These are phyloP conservation scores for Aspergillus sp. DNA, from an alignment of 2,329 filamentous ascomycete genomes.

Conservation along the genomic window DNA sequence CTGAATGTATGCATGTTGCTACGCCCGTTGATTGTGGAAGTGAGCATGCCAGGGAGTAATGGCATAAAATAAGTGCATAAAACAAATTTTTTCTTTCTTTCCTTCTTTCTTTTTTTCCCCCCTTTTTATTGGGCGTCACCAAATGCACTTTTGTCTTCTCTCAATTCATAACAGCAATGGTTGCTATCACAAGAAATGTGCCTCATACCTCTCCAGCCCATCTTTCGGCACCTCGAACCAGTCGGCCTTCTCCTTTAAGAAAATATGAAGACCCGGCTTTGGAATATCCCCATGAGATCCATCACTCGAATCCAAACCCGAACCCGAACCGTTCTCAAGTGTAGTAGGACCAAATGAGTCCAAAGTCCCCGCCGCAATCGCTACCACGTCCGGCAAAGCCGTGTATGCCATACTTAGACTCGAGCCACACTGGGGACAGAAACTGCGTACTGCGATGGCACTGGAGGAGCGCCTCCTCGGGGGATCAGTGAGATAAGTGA, in stretches of 20 bases:
- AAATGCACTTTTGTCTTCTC: no score
- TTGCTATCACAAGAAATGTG: neutral
- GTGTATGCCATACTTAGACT: conserved; percentile 39
- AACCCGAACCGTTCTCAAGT: no score
- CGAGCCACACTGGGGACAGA: conserved; percentile 41
- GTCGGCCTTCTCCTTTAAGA: conserved; percentile 33
- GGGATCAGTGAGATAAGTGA: conserved; percentile 30
- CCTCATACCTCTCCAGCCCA: conserved; percentile 17
- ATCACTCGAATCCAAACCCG: no score
- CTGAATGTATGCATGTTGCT: no score
- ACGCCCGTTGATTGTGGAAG: no score
- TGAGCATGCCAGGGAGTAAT: no score
- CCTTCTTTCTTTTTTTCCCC: no score
- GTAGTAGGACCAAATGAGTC: conserved; percentile 12
- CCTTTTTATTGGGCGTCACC: no score
- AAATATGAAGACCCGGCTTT: conserved; percentile 35
- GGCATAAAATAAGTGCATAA: no score
- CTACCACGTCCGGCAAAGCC: conserved; percentile 22
- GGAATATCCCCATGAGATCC: conserved; percentile 13
- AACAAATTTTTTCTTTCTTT: no score
- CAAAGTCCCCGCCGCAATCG: conserved; percentile 35
- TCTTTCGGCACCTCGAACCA: conserved; percentile 35
- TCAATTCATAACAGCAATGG: no score
- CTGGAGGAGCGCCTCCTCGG: conserved; percentile 31
- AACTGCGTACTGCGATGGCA: conserved; percentile 35